phyloP scores from a whole-genome alignment of 1,284 basidiomycete species.

The Rhodotorula glutinis region DNA sequence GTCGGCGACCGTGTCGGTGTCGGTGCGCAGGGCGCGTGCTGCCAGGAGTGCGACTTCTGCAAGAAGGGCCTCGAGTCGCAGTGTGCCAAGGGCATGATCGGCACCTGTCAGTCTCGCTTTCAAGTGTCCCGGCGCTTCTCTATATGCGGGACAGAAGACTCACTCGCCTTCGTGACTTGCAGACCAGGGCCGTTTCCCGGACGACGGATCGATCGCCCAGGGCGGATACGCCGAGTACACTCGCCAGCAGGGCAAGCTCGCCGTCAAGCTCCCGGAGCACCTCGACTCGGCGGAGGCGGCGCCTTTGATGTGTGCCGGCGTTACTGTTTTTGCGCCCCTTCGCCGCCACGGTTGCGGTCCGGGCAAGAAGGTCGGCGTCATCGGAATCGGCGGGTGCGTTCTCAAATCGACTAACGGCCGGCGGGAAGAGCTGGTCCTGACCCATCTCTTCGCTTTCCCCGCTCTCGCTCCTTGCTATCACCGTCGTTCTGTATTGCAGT shows the following conservation, averaged over 20 bases:
- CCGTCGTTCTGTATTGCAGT: neutral
- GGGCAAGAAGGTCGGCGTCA: slow-evolving; percentile 48
- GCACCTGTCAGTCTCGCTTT: neutral
- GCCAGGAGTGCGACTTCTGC: slow-evolving; percentile 51
- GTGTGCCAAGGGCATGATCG: slow-evolving; percentile 43
- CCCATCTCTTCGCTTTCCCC: neutral
- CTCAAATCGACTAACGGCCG: slow-evolving; percentile 40
- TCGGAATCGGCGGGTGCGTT: slow-evolving; percentile 48
- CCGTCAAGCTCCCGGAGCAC: slow-evolving; percentile 64
- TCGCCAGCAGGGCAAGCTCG: slow-evolving; percentile 58
- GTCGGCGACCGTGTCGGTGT: slow-evolving; percentile 54
- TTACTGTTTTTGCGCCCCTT: slow-evolving; percentile 54
- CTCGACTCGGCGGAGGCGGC: slow-evolving; percentile 57
- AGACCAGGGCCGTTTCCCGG: neutral
- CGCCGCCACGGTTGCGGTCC: slow-evolving; percentile 52
- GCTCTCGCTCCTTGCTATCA: neutral
- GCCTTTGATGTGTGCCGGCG: slow-evolving; percentile 49
- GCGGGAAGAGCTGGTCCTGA: slow-evolving; percentile 41
- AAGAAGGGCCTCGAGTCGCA: slow-evolving; percentile 50
- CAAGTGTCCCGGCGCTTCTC: too few species aligned
- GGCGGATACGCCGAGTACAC: slow-evolving; percentile 64
- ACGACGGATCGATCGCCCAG: slow-evolving; percentile 54
- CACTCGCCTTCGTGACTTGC: too few species aligned
- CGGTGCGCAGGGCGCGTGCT: slow-evolving; percentile 52
- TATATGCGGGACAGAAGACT: too few species aligned